Conservation (phyloP, 2,329 filamentous ascomycete genomes). For the Coniochaeta sp. region DNA sequence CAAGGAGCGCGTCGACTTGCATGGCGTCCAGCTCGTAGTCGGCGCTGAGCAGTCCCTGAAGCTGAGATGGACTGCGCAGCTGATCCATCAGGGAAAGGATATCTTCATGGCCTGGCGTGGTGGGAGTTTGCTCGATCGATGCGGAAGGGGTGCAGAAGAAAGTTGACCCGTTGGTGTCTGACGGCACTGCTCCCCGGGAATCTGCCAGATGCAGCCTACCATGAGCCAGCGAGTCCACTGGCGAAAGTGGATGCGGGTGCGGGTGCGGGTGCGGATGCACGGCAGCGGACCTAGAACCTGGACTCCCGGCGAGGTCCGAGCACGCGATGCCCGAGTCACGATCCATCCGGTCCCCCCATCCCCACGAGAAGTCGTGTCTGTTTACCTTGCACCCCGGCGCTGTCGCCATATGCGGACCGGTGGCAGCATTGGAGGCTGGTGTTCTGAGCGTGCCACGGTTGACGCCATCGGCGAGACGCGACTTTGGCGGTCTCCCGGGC, state of each 20-base stretch:
- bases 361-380: too few species aligned
- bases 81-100: constrained; percentile 6
- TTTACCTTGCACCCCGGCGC: too few species aligned
- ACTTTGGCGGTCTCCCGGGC: constrained; percentile 12
- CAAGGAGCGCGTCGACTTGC: neutral
- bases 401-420: too few species aligned
- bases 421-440: too few species aligned
- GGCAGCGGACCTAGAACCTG: too few species aligned
- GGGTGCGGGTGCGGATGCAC: too few species aligned
- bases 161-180: constrained; percentile 5
- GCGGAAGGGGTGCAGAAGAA: constrained; percentile 7
- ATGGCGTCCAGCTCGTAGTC: constrained; percentile 9
- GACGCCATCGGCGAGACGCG: constrained; percentile 2
- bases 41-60: constrained; percentile 9
- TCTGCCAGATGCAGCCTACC: too few species aligned
- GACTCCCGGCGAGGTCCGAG: too few species aligned
- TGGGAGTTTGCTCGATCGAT: constrained; percentile 7
- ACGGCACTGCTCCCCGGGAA: constrained; percentile 6
- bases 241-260: too few species aligned
- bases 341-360: too few species aligned
- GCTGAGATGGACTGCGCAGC: constrained; percentile 8
- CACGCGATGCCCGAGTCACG: too few species aligned
- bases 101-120: constrained; percentile 4
- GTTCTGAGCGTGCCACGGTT: neutral
- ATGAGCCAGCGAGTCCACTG: constrained; percentile 5